These are phyloP conservation scores for Cochlearia excelsa DNA, from an alignment of 345 rosid species.

Conservation along the genomic window DNA sequence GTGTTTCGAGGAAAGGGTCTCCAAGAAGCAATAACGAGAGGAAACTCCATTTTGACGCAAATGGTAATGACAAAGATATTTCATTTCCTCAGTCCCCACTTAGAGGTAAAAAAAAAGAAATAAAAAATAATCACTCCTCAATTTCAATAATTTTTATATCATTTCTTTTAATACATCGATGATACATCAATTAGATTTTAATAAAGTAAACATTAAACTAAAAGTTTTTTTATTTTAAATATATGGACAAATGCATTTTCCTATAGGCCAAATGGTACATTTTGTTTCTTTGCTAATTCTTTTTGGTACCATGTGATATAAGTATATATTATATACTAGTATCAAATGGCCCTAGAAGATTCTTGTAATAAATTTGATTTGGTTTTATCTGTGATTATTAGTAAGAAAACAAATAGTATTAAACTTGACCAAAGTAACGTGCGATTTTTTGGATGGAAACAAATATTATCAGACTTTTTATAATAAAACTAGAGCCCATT, in stretches of 20 bases:
- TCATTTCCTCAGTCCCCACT: slow-evolving; percentile 51
- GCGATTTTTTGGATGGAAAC: slow-evolving; percentile 17
- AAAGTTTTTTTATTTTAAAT: slow-evolving; percentile 6
- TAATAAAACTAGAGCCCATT: neutral
- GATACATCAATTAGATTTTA: slow-evolving; percentile 3
- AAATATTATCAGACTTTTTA: slow-evolving; percentile 12
- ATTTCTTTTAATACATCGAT: neutral
- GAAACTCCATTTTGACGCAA: slow-evolving; percentile 42
- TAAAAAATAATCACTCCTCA: neutral
- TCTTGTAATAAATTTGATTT: slow-evolving; percentile 27
- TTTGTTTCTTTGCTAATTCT: slow-evolving; percentile 28
- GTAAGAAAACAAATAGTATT: slow-evolving; percentile 7
- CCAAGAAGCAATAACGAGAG: slow-evolving; percentile 47
- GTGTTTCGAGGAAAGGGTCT: slow-evolving; percentile 70
- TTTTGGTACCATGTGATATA: slow-evolving; percentile 28
- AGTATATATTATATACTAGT: neutral
- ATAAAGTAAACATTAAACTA: neutral
- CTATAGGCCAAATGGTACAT: slow-evolving; percentile 20
- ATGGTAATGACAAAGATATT: slow-evolving; percentile 44
- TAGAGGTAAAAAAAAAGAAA: slow-evolving; percentile 48
- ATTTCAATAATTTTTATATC: neutral
- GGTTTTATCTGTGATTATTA: slow-evolving; percentile 18
- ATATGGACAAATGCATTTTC: slow-evolving; percentile 24
- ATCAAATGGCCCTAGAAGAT: slow-evolving; percentile 34
- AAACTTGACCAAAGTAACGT: slow-evolving; percentile 10